phyloP scores from a whole-genome alignment of 2,329 filamentous ascomycete species.

The Phoma sp. region DNA sequence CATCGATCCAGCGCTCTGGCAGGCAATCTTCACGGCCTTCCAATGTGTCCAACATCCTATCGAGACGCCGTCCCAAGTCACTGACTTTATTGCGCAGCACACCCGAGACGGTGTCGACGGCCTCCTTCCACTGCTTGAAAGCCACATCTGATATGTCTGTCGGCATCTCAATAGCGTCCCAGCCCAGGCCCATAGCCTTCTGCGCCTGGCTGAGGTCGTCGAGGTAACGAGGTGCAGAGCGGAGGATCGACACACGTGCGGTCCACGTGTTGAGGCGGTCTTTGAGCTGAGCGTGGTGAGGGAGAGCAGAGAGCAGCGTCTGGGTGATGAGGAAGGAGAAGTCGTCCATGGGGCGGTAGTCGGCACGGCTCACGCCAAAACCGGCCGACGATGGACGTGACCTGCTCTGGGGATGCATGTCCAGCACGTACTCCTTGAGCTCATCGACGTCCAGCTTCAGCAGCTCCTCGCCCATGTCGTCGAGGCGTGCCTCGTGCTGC shows the following conservation, averaged over 20 bases:
- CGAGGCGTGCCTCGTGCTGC: constrained; percentile 74
- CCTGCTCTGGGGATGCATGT: constrained; percentile 68
- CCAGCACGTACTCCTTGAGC: constrained; percentile 85
- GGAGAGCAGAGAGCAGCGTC: constrained; percentile 87
- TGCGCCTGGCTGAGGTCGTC: constrained; percentile 68
- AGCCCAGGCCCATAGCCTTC: constrained; percentile 68
- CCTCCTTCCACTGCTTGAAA: constrained; percentile 45
- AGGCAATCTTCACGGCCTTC: constrained; percentile 85
- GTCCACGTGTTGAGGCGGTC: constrained; percentile 79
- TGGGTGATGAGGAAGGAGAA: constrained; percentile 89
- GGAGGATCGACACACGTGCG: constrained; percentile 75
- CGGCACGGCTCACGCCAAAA: constrained; percentile 40
- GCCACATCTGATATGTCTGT: constrained; percentile 40
- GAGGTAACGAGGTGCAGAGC: constrained; percentile 73
- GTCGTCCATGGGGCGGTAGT: constrained; percentile 80
- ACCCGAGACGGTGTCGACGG: constrained; percentile 61
- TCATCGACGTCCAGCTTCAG: constrained; percentile 79
- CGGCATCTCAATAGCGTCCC: constrained; percentile 64
- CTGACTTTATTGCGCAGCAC: constrained; percentile 73
- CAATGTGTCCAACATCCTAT: constrained; percentile 84
- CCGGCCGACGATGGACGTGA: constrained; percentile 55
- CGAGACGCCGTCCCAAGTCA: constrained; percentile 73
- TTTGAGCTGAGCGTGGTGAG: constrained; percentile 76
- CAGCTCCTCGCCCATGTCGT: constrained; percentile 74
- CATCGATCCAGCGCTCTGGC: constrained; percentile 85